These are phyloP conservation scores for Cicer cuneatum DNA, from an alignment of 306 rosid species.

Conservation along the genomic window DNA sequence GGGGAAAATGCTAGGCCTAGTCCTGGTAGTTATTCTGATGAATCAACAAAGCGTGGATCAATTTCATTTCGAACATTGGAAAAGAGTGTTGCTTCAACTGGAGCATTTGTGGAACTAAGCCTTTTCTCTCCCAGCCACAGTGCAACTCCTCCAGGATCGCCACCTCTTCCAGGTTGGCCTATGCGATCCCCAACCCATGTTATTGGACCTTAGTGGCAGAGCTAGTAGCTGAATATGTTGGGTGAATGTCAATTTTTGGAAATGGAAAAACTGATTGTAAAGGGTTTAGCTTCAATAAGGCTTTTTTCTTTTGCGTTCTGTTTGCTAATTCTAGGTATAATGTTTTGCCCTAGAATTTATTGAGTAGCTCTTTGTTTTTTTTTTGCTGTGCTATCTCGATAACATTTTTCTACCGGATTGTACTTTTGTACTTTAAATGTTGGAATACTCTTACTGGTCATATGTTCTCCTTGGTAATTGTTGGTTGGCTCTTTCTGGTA, in stretches of 20 bases:
- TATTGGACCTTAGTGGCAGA: conserved; percentile 54
- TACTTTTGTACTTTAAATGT: conserved; percentile 44
- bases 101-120: conserved; percentile 86
- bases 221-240: conserved; percentile 51
- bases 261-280: conserved; percentile 80
- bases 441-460: conserved; percentile 38
- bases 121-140: conserved; percentile 86
- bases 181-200: conserved; percentile 62
- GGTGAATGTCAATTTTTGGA: conserved; percentile 83
- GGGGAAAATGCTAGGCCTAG: conserved; percentile 65
- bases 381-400: conserved; percentile 38
- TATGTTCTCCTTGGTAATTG: neutral
- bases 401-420: conserved; percentile 33
- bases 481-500: neutral
- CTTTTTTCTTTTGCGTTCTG: conserved; percentile 51
- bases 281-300: conserved; percentile 83
- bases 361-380: conserved; percentile 32
- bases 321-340: conserved; percentile 62
- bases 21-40: conserved; percentile 71
- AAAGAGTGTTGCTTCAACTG: conserved; percentile 69
- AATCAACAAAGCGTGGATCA: conserved; percentile 81
- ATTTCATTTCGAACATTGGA: conserved; percentile 79
- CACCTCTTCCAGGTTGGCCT: conserved; percentile 89
- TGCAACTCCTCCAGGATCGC: conserved; percentile 78
- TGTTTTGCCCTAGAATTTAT: conserved; percentile 55